Evolutionary conservation across 2,329 filamentous ascomycete genomes (phyloP).

Genomic region (Colletotrichum sansevieriae): DNA sequence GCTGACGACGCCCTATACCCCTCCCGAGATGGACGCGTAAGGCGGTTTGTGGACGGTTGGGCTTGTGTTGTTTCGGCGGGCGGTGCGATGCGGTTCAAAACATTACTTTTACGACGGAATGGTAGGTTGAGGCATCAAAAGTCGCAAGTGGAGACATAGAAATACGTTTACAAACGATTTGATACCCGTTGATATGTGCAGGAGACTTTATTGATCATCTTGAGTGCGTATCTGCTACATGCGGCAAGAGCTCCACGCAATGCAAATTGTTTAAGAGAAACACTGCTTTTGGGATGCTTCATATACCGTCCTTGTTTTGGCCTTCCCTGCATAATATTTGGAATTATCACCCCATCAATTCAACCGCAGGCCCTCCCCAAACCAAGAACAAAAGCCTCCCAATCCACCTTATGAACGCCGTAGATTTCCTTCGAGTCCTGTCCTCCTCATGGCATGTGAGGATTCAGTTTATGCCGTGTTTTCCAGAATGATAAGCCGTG

Average conservation of each 20-base stretch:
- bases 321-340: too few species aligned
- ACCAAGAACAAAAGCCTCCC: constrained; percentile 5
- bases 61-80: not conserved
- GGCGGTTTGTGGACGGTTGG: not conserved
- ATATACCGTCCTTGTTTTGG: not conserved
- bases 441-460: constrained; percentile 15
- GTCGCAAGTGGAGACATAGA: constrained; percentile 37
- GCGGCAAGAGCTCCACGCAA: constrained; percentile 19
- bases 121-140: constrained; percentile 32
- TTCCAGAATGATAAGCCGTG: constrained; percentile 33
- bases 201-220: constrained; percentile 33
- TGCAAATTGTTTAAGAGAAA: not conserved
- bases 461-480: constrained; percentile 28
- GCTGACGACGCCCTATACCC: constrained; percentile 81
- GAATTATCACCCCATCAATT: too few species aligned
- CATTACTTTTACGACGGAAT: constrained; percentile 33
- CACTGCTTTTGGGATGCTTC: not conserved
- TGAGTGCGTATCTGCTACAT: constrained; percentile 22
- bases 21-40: constrained; percentile 61
- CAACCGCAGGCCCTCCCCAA: not conserved
- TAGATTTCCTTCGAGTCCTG: constrained; percentile 19
- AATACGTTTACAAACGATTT: constrained; percentile 40
- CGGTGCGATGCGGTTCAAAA: constrained; percentile 10
- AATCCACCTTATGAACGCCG: constrained; percentile 29
- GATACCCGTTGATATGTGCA: constrained; percentile 41